These are phyloP conservation scores for Coffea humblotiana DNA, from an alignment of 305 asterid genomes.

Conservation along the genomic window DNA sequence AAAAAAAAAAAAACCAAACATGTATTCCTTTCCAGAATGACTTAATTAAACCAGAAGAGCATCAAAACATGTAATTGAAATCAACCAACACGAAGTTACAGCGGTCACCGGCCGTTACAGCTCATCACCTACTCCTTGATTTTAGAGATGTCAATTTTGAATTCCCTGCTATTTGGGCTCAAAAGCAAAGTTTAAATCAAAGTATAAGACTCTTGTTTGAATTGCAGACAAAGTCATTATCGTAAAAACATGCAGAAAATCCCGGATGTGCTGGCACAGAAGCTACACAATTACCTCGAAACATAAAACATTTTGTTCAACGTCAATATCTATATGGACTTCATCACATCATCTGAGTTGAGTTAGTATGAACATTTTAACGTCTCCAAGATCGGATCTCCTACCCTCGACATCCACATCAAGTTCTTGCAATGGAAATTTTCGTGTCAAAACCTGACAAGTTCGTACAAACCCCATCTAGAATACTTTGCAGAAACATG, in stretches of 20 bases:
- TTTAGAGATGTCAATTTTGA: not conserved
- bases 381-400: not conserved
- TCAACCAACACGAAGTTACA: not conserved
- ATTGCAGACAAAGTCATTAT: not conserved
- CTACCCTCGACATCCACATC: not conserved
- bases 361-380: too few relatives aligned
- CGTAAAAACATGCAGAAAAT: not conserved
- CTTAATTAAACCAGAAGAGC: not conserved
- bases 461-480: not conserved
- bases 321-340: not conserved
- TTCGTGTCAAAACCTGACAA: not conserved
- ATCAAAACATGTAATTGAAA: not conserved
- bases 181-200: not conserved
- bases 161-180: not conserved
- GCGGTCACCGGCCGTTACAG: not conserved
- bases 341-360: too few relatives aligned
- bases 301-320: not conserved
- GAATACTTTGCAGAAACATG: not conserved
- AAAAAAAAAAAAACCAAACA: too few relatives aligned
- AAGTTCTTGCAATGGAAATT: not conserved
- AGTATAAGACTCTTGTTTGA: not conserved
- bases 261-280: not conserved
- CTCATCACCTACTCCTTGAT: slow-evolving; percentile 14
- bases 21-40: not conserved
- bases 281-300: not conserved